Base-by-base conservation (phyloP, 768 basidiomycete genomes). In the Naganishia randhawae region DNA sequence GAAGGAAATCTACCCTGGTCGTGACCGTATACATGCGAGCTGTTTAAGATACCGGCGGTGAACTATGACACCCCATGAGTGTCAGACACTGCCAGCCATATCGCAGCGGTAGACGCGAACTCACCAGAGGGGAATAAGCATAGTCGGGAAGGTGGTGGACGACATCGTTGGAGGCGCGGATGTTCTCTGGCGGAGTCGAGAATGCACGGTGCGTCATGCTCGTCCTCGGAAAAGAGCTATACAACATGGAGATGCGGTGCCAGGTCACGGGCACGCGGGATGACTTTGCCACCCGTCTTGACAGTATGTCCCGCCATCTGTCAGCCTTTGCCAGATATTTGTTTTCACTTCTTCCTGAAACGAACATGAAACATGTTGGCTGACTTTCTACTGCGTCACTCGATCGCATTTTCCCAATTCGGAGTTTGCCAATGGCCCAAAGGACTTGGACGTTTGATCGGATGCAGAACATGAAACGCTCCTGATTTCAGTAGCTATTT, bases 121-220 rank as follows among this genome's bases (percentile, higher is more conserved):
- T 27, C 39, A 61, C 57, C 33, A 61, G 27, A 25, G 57, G 39
- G 3, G 57, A 61, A 22, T 61, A 61, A 1, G 57, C 57, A 29
- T 61, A 39, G 32, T 61, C 57, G 9, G 57, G 57, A 17, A 41
- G 22, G 8, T 41, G 57, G 7, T 39, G 37, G 19, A 13, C 9
- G n/a, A 25, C 17, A 13, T 42, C 57, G 22, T 19, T 35, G 3
- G 57, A 37, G 8, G 57, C 7, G 37, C 33, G 31, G 19, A 35
- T 35, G 35, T 2, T 61, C 22, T 41, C 37, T 39, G 57, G 35
- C 22, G 57, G 57, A 29, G 57, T 61, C 39, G 57, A 61, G 10
- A 42, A 41, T 6, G 57, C 57, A 25, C 27, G 57, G 17, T 61
- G 29, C 0, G 39, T 35, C 57, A 61, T 61, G n/a, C 25, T 48